Evolutionary conservation across 495 filamentous ascomycete species (phyloP).

Genomic region (Talaromyces adpressus): DNA sequence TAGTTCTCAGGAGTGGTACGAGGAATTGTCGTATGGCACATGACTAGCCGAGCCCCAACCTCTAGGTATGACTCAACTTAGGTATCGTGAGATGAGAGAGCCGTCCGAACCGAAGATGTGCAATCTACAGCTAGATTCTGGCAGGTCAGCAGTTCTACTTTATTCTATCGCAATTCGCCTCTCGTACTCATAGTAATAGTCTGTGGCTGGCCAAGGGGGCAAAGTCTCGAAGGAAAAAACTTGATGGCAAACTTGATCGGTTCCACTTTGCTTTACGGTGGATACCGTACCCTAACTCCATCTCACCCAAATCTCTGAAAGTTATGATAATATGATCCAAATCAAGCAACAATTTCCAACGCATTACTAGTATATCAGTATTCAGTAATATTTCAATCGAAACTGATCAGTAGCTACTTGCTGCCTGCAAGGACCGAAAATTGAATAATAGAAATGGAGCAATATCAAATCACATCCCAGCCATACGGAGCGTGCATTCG

Average conservation of each 20-base stretch:
- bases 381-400: neutral
- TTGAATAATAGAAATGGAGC: neutral
- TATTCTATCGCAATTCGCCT: neutral
- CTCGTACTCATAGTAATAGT: neutral
- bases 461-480: neutral
- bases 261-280: neutral
- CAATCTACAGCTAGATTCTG: neutral
- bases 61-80: neutral
- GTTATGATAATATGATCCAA: too few relatives aligned
- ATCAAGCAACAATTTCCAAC: neutral
- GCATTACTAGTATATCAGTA: neutral
- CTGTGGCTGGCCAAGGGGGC: neutral
- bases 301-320: neutral
- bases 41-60: neutral
- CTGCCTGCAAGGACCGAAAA: too few relatives aligned
- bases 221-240: neutral
- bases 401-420: neutral
- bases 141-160: neutral
- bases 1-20: too few relatives aligned
- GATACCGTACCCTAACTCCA: neutral
- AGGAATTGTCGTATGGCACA: neutral
- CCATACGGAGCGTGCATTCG: neutral
- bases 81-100: neutral
- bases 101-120: neutral
- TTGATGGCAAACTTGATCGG: neutral